Percentiles rank a stretch among this genome's conserved stretches.
Evolutionary conservation across 306 rosid genomes (phyloP).

Genomic region (Erythrophleum fordii): DNA sequence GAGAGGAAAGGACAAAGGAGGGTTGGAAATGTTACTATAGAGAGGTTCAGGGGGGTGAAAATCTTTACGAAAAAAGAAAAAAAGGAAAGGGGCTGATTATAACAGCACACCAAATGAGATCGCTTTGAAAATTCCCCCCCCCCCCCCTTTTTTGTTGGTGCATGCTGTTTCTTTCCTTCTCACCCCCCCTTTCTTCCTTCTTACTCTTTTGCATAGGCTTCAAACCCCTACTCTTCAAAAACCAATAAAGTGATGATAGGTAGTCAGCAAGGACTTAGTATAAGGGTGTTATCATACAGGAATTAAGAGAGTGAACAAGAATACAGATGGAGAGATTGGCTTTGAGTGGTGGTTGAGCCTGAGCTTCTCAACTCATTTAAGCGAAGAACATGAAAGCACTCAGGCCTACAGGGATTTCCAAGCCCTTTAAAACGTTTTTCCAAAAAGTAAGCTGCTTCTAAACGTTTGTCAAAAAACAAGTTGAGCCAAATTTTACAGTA

Average conservation of each 20-base stretch:
- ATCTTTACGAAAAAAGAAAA: constrained; percentile 35
- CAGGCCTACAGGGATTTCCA: constrained; percentile 9
- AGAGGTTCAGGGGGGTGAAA: constrained; percentile 42
- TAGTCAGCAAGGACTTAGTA: neutral
- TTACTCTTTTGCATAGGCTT: constrained; percentile 37
- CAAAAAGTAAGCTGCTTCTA: neutral
- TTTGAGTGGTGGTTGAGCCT: constrained; percentile 30
- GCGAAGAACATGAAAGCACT: constrained; percentile 32
- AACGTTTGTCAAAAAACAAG: too few relatives aligned
- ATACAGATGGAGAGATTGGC: constrained; percentile 21
- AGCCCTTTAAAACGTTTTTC: neutral
- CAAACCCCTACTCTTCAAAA: constrained; percentile 7
- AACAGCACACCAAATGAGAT: constrained; percentile 68
- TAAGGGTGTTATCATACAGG: neutral
- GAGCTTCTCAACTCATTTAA: constrained; percentile 23
- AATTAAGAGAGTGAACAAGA: constrained; percentile 3
- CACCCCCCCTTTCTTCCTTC: constrained; percentile 30
- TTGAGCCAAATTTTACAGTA: neutral
- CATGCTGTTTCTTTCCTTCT: neutral
- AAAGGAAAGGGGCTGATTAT: constrained; percentile 55
- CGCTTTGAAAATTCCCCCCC: constrained; percentile 27
- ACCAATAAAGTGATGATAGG: neutral
- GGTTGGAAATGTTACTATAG: constrained; percentile 36
- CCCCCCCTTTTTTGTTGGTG: neutral
- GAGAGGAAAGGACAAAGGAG: constrained; percentile 43